A percentile compares a stretch with the other conserved stretches of the same genome.
phyloP scores from a whole-genome alignment of 257 asterid genomes.

The Lycium ferocissimum region DNA sequence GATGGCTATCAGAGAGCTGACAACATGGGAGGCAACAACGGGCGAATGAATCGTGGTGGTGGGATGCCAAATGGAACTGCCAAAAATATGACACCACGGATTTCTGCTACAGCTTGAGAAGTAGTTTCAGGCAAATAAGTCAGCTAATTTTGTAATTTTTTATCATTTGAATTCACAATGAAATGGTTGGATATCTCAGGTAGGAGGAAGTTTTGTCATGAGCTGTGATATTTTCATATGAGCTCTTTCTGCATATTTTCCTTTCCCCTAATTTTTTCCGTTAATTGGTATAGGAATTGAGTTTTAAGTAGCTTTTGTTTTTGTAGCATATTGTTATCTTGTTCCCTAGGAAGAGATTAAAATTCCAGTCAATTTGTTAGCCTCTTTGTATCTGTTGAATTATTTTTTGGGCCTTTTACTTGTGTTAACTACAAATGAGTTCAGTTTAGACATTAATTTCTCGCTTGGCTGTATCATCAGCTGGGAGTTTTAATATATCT shows the following conservation, averaged over 20 bases:
- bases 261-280: background rate
- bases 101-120: slow-evolving; percentile 32
- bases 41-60: slow-evolving; percentile 54
- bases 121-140: background rate
- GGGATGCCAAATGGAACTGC: slow-evolving; percentile 40
- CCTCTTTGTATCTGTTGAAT: slow-evolving; percentile 24
- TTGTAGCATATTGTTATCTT: slow-evolving; percentile 25
- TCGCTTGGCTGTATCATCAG: background rate
- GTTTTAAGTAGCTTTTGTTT: slow-evolving; percentile 35
- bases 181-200: slow-evolving; percentile 12
- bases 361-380: background rate
- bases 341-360: background rate
- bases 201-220: slow-evolving; percentile 6
- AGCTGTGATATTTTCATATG: slow-evolving; percentile 19
- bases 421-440: background rate
- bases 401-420: background rate
- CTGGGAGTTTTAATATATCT: background rate
- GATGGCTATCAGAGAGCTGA: slow-evolving; percentile 68
- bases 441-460: background rate
- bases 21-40: slow-evolving; percentile 40
- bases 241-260: background rate
- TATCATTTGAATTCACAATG: background rate
- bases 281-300: slow-evolving; percentile 37
- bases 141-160: slow-evolving; percentile 20
- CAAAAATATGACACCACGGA: slow-evolving; percentile 34